Evolutionary conservation across 176 grass and related monocot genomes (phyloP), one percentile per base, ranked within the genome.

Genomic region (Lolium perenne): DNA sequence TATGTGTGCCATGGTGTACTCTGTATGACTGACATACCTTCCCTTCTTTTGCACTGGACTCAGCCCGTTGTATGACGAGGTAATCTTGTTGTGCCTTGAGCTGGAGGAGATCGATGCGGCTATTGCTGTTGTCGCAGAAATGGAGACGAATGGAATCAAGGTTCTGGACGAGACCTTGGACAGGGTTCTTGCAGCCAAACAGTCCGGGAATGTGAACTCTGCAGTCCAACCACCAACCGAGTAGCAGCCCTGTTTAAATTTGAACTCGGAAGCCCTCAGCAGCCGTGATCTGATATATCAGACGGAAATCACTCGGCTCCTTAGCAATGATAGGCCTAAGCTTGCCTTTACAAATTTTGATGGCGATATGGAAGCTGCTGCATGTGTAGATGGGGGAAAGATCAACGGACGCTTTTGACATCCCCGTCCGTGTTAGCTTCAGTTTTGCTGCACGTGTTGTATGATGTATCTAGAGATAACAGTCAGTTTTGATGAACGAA

Each of bases 91-190:
- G 62, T 98, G 93, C 80, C 92, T 98, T 45, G 93, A 95, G 67
- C 85, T 95, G 81, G 87, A 89, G 23, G 96, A 98, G 87, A 71
- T 91, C 20, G 93, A 95, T 41, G 96, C 92, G 38, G 96, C 93
- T 76, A 94, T 95, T 68, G 96, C 93, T 45, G 89, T 95, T 75
- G 96, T 98, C 53, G 91, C 92, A 41, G 93, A 95, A 70, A 91
- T 94, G 91, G 96, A 98, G 84, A 92, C 91, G 5, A 86, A 86
- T 72, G 96, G 91, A 88, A 94, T 98, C 86, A 98, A 92, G 74
- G 93, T 94, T 22, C 65, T 86, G 7, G 96, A 94, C 50, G 80
- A 98, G 80, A 98, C 94, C 51, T 84, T 98, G 81, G 96, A 98
- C 85, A 91, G 88, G 79, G 93, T 98, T 79, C 96, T 98, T 74